phyloP scores from a whole-genome alignment of 2,329 filamentous ascomycete species.

The Penicillium olsonii region DNA sequence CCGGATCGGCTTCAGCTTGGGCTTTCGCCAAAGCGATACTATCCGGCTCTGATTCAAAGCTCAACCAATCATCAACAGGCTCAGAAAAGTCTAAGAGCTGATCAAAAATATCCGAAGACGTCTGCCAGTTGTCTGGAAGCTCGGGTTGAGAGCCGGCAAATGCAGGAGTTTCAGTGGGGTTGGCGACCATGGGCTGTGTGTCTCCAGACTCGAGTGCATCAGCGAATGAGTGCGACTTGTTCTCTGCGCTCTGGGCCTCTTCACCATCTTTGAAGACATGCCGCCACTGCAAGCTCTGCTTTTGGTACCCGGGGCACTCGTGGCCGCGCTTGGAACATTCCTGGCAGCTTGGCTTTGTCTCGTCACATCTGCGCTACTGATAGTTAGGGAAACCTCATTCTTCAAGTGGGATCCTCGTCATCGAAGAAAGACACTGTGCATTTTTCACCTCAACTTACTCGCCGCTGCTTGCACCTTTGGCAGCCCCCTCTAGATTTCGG shows the following conservation, averaged over 20 bases:
- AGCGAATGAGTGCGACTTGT: background rate
- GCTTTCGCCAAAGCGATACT: constrained; percentile 3
- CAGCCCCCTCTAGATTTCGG: constrained; percentile 27
- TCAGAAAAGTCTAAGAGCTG: constrained; percentile 18
- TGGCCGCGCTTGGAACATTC: constrained; percentile 21
- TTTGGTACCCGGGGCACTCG: constrained; percentile 23
- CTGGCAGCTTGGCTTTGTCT: constrained; percentile 25
- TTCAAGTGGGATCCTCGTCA: background rate
- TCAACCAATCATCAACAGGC: constrained; percentile 8
- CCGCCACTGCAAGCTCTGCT: constrained; percentile 24
- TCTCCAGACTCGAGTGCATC: background rate
- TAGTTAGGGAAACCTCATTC: background rate
- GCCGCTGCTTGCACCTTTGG: constrained; percentile 25
- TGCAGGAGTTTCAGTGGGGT: background rate
- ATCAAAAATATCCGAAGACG: constrained; percentile 15
- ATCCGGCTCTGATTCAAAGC: background rate
- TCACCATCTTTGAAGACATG: constrained; percentile 19
- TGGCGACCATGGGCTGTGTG: background rate
- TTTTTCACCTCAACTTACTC: constrained; percentile 25
- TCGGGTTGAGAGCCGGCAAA: constrained; percentile 4
- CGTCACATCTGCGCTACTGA: constrained; percentile 25
- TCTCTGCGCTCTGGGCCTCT: background rate
- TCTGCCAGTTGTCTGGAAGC: constrained; percentile 13
- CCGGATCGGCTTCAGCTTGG: background rate
- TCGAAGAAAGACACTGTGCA: constrained; percentile 6